phyloP scores from a whole-genome alignment of 805 yeast species.

The Lachancea fermentati region DNA sequence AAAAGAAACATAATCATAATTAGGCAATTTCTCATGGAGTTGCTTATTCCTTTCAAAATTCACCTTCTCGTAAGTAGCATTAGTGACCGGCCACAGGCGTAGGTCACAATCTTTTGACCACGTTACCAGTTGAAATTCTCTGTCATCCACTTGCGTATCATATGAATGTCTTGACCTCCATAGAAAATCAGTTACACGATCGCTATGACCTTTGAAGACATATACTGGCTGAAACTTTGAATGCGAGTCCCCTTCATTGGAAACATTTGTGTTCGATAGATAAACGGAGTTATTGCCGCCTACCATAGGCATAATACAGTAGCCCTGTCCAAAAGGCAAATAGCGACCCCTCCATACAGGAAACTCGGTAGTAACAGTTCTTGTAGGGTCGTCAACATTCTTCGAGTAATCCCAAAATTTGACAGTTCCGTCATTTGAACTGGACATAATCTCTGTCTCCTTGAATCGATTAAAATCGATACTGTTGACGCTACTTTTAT shows the following conservation, averaged over 20 bases:
- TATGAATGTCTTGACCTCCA: slow-evolving; percentile 67
- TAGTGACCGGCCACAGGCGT: slow-evolving; percentile 69
- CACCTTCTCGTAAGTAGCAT: slow-evolving; percentile 43
- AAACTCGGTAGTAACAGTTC: slow-evolving; percentile 62
- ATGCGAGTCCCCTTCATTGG: slow-evolving; percentile 22
- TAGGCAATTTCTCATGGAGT: slow-evolving; percentile 35
- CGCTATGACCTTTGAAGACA: slow-evolving; percentile 74
- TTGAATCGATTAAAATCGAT: slow-evolving; percentile 68
- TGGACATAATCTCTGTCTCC: slow-evolving; percentile 61
- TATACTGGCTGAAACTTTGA: slow-evolving; percentile 46
- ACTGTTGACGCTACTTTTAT: slow-evolving; percentile 82
- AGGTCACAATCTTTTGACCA: slow-evolving; percentile 90
- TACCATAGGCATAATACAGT: slow-evolving; percentile 84
- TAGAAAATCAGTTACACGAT: slow-evolving; percentile 78
- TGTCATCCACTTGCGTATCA: slow-evolving; percentile 47
- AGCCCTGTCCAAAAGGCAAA: slow-evolving; percentile 83
- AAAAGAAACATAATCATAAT: slow-evolving; percentile 44
- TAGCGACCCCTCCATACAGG: slow-evolving; percentile 88
- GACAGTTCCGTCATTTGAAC: slow-evolving; percentile 81
- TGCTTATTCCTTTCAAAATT: slow-evolving; percentile 37
- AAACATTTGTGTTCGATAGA: slow-evolving; percentile 19
- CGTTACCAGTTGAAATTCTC: slow-evolving; percentile 86
- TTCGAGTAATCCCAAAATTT: slow-evolving; percentile 71
- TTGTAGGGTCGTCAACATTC: slow-evolving; percentile 41
- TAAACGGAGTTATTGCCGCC: slow-evolving; percentile 63